phyloP scores from a whole-genome alignment of 2,329 filamentous ascomycete species.

The Penicillium brasilianum region DNA sequence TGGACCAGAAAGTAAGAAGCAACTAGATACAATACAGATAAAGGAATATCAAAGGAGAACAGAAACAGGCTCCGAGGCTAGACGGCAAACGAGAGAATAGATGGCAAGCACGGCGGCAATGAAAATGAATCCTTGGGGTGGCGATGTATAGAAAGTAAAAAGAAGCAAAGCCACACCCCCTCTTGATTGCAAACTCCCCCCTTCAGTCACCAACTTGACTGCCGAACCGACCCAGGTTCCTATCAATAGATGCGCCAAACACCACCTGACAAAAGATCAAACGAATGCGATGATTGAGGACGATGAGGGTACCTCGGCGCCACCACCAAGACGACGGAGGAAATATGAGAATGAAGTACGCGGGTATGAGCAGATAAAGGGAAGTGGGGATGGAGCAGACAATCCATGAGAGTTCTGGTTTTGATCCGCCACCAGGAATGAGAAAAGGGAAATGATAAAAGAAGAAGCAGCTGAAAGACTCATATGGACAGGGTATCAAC shows the following conservation, averaged over 20 bases:
- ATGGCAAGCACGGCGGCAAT: constrained; percentile 21
- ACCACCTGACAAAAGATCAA: constrained; percentile 25
- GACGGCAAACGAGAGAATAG: constrained; percentile 28
- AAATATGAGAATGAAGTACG: constrained; percentile 13
- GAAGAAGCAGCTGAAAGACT: constrained; percentile 18
- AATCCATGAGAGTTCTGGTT: constrained; percentile 7
- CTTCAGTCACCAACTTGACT: constrained; percentile 26
- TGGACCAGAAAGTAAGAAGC: constrained; percentile 19
- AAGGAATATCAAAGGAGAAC: constrained; percentile 23
- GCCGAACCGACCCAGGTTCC: constrained; percentile 25
- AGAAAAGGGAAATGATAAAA: constrained; percentile 6
- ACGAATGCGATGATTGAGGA: constrained; percentile 25
- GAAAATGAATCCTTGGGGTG: constrained; percentile 9
- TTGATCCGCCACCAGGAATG: neutral
- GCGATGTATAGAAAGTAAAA: constrained; percentile 3
- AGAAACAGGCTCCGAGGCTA: constrained; percentile 14
- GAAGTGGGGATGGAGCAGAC: constrained; percentile 15
- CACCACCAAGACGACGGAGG: constrained; percentile 5
- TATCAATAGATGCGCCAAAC: constrained; percentile 29
- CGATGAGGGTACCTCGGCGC: neutral
- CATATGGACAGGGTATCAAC: constrained; percentile 36
- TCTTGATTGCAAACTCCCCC: constrained; percentile 31
- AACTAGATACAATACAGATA: constrained; percentile 43
- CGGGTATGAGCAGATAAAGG: constrained; percentile 25
- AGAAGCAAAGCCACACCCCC: constrained; percentile 22